These are phyloP conservation scores for Candida pini DNA, from an alignment of 805 yeast genomes.

Conservation along the genomic window DNA sequence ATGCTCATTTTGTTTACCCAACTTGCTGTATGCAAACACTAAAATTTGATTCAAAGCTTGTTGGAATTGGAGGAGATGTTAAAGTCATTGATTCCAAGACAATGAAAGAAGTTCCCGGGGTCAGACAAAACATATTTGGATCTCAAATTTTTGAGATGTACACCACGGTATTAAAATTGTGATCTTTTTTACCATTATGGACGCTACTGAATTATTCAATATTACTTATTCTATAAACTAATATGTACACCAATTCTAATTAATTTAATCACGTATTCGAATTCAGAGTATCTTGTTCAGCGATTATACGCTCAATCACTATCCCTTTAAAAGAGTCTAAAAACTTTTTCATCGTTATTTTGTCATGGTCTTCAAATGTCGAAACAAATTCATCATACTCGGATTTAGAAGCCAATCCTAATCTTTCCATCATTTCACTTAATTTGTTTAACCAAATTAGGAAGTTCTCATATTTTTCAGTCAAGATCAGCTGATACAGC, in stretches of 20 bases:
- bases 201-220: neutral
- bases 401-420: no score
- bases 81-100: conserved; percentile 5
- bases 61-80: conserved; percentile 18
- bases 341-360: neutral
- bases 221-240: neutral
- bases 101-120: conserved; percentile 1
- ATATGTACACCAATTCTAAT: neutral
- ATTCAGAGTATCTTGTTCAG: neutral
- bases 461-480: neutral
- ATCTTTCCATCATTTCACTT: conserved; percentile 27
- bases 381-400: conserved; percentile 1
- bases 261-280: neutral
- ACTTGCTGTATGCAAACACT: conserved; percentile 10
- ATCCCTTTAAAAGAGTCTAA: neutral
- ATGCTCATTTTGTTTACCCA: neutral
- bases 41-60: conserved; percentile 17
- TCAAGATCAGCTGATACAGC: conserved; percentile 36
- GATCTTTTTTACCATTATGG: conserved; percentile 3
- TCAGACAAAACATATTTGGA: conserved; percentile 6
- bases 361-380: neutral
- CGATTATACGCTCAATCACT: neutral
- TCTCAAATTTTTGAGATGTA: conserved; percentile 14
- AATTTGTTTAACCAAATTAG: conserved; percentile 22
- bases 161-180: conserved; percentile 15